Percentiles rank a stretch among this genome's conserved stretches.
Conservation (phyloP, 192 early-diverging fungal species). For the Coemansia sp. region DNA sequence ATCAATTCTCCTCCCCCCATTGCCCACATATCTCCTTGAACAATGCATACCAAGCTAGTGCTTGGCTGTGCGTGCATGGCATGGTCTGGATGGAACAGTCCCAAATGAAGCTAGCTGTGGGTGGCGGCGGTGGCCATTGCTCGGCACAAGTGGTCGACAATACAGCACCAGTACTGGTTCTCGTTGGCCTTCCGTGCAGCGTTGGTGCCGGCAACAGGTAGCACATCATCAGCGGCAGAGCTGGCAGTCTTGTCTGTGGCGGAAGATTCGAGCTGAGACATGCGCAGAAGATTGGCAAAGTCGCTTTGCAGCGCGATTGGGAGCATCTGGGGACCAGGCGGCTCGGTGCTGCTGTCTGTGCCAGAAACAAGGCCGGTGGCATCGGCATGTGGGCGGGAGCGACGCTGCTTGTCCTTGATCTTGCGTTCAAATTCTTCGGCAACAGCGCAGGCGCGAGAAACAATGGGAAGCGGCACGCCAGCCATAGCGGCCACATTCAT, state of each 20-base stretch:
- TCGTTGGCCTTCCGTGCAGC: constrained; percentile 34
- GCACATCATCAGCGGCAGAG: constrained; percentile 10
- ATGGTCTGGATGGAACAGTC: background rate
- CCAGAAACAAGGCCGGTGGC: background rate
- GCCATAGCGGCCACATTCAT: constrained; percentile 99
- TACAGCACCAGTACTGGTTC: constrained; percentile 58
- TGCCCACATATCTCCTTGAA: too few relatives aligned
- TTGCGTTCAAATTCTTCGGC: constrained; percentile 75
- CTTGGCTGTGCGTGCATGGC: background rate
- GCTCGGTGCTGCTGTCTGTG: background rate
- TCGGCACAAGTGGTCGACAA: constrained; percentile 47
- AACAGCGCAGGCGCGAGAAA: constrained; percentile 68
- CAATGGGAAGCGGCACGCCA: constrained; percentile 73
- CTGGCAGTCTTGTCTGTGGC: background rate
- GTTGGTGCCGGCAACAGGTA: constrained; percentile 22
- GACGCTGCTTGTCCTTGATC: constrained; percentile 26
- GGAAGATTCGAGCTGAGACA: constrained; percentile 24
- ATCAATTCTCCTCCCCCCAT: too few relatives aligned
- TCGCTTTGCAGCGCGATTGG: constrained; percentile 51
- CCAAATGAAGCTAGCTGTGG: background rate
- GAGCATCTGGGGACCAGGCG: background rate
- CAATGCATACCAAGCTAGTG: too few relatives aligned
- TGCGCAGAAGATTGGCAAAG: constrained; percentile 55
- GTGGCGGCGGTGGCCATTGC: constrained; percentile 13
- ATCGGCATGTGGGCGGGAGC: background rate